Percentiles rank a stretch among this genome's conserved stretches.
These are phyloP conservation scores for Planoprotostelium fungivorum DNA, from an alignment of 78 protist species.

Conservation along the genomic window DNA sequence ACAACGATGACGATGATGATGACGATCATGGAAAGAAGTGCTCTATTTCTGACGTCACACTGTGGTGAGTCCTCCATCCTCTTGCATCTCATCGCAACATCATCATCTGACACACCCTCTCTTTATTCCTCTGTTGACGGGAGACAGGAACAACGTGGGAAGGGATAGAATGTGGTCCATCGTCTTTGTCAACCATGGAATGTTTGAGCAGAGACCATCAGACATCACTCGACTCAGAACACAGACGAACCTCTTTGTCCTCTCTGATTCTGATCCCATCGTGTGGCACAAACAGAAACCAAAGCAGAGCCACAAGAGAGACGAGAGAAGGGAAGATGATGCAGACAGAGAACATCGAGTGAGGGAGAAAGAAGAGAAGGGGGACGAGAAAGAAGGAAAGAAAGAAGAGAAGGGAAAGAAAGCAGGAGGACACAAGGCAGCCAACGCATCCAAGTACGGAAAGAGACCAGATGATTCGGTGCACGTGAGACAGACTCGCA, in stretches of 20 bases:
- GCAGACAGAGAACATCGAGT: no score
- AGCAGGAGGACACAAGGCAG: neutral
- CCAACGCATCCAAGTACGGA: neutral
- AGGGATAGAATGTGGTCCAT: neutral
- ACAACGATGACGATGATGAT: neutral
- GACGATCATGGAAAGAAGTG: neutral
- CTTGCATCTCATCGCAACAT: neutral
- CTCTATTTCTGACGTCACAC: neutral
- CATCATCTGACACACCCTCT: neutral
- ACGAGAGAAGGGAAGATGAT: neutral
- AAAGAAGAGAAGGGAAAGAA: neutral
- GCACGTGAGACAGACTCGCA: neutral
- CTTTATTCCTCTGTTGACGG: no score
- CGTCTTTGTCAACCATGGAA: neutral
- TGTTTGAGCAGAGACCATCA: neutral
- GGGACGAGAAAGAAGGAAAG: neutral
- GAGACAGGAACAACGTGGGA: neutral
- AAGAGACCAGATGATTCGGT: neutral
- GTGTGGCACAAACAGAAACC: neutral
- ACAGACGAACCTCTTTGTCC: neutral
- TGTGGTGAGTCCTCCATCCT: neutral
- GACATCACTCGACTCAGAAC: neutral
- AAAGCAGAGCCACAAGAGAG: neutral
- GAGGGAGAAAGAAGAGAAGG: neutral
- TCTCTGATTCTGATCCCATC: neutral